Evolutionary conservation across 257 asterid genomes (phyloP), one percentile per base, ranked within the genome.

Genomic region (Anisodus tanguticus): DNA sequence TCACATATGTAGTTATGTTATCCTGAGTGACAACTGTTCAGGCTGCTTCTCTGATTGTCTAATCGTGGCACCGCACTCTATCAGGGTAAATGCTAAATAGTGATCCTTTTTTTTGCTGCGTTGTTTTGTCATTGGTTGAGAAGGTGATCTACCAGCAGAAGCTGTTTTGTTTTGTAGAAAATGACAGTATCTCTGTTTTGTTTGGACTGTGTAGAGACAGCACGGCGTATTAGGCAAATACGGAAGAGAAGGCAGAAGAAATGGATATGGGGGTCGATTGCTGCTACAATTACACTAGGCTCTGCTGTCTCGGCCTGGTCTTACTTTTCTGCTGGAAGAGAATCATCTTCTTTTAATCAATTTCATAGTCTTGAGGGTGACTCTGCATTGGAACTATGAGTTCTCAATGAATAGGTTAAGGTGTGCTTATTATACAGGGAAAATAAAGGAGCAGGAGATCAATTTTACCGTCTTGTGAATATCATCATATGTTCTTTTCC

Each of bases 201-300:
- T 16, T 85, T 64, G 81, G 69, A 71, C 54, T 67, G 83, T 86
- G 83, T 64, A 95, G 99, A 94, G 88, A 85, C 89, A 45, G 91
- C 97, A 8, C 91, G 99, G 87, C 90, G 92, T 43, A 89, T 90
- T 22, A 89, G 98, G 92, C 97, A 93, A 81, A 87, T 79, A 84
- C 91, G 93, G 91, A 93, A 91, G 85, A 91, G 91, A 86, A 90
- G 89, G 87, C 93, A 87, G 76, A 77, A 77, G 47, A 91, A 82
- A 81, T 93, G 95, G 98, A 84, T 92, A 47, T 92, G 93, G 93
- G 95, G 98, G 35, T 95, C 98, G 0, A 68, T 93, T 83, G 97
- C 99, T 70, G 90, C 96, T 76, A 87, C 89, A 17, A 35, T 91
- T 35, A 86, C 97, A 69, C 49, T 93, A 7, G 98, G 99, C 55